These are phyloP conservation scores for Zasmidium citrigriseum DNA, from an alignment of 2,329 filamentous ascomycete species.

Conservation along the genomic window DNA sequence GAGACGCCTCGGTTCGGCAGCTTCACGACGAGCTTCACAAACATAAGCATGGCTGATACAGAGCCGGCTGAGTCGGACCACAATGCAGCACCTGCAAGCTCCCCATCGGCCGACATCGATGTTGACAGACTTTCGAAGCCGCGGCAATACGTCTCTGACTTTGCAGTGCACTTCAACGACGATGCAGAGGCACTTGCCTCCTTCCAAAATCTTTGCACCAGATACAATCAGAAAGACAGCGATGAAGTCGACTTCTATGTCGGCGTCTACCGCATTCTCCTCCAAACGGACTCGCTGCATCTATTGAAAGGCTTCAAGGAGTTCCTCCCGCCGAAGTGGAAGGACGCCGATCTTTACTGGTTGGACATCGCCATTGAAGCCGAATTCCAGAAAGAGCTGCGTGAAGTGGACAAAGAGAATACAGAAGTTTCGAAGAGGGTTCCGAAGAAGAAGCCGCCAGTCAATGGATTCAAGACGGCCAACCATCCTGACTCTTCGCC, in stretches of 20 bases:
- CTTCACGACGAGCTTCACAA: not conserved
- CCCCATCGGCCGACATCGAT: not conserved
- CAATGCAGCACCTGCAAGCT: no score
- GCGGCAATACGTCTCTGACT: conserved; percentile 13
- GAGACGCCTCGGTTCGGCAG: not conserved
- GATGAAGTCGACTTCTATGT: conserved; percentile 19
- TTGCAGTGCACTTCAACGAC: conserved; percentile 7
- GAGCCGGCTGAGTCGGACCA: not conserved
- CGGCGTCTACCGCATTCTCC: conserved; percentile 19
- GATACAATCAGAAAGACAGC: conserved; percentile 14
- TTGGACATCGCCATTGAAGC: conserved; percentile 14
- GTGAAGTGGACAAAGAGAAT: not conserved
- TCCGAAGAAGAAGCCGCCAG: conserved; percentile 19
- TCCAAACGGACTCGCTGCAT: conserved; percentile 6
- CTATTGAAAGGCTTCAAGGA: conserved; percentile 15
- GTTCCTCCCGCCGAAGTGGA: conserved; percentile 20
- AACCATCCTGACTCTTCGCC: not conserved
- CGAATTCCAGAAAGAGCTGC: not conserved
- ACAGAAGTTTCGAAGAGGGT: not conserved
- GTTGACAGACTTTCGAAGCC: not conserved
- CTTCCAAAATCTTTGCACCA: conserved; percentile 13
- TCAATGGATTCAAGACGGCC: conserved; percentile 17
- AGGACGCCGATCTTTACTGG: conserved; percentile 12
- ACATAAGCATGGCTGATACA: not conserved
- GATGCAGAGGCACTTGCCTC: conserved; percentile 5